Evolutionary conservation across 2,329 filamentous ascomycete species (phyloP).

Genomic region (Diaporthe ilicicola): DNA sequence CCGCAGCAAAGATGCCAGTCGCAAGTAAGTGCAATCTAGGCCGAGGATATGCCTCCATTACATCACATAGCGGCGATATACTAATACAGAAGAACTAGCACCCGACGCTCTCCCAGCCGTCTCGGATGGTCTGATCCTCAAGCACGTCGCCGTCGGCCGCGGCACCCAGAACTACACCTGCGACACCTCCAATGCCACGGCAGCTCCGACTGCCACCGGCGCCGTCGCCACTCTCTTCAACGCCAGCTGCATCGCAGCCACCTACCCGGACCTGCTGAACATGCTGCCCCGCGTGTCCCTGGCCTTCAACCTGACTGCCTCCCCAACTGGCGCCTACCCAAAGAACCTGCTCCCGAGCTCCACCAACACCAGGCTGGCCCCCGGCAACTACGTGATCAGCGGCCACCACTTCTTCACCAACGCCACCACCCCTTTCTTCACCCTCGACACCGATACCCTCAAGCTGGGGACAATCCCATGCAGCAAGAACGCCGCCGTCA

Average conservation of each 20-base stretch:
- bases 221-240: constrained; percentile 90
- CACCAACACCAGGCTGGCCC: constrained; percentile 50
- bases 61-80: not conserved
- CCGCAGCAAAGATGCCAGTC: constrained; percentile 58
- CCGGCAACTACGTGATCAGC: constrained; percentile 70
- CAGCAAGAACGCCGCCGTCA: constrained; percentile 66
- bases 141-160: constrained; percentile 85
- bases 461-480: constrained; percentile 69
- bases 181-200: constrained; percentile 64
- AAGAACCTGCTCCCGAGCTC: constrained; percentile 30
- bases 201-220: constrained; percentile 71
- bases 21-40: constrained; percentile 32
- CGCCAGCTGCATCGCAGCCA: constrained; percentile 78
- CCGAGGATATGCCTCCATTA: constrained; percentile 45
- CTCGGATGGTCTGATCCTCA: constrained; percentile 67
- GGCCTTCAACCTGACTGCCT: constrained; percentile 64
- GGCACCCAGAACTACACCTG: constrained; percentile 97
- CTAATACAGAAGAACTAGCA: constrained; percentile 50
- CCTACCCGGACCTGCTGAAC: constrained; percentile 72
- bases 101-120: constrained; percentile 69
- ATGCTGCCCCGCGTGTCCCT: constrained; percentile 74
- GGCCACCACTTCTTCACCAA: constrained; percentile 86
- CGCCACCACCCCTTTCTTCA: constrained; percentile 78
- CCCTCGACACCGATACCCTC: constrained; percentile 67
- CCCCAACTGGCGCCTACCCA: constrained; percentile 39